A percentile compares a stretch with the other conserved stretches of the same genome.
phyloP scores from a whole-genome alignment of 2,329 filamentous ascomycete genomes.

The Fusarium multiceps region DNA sequence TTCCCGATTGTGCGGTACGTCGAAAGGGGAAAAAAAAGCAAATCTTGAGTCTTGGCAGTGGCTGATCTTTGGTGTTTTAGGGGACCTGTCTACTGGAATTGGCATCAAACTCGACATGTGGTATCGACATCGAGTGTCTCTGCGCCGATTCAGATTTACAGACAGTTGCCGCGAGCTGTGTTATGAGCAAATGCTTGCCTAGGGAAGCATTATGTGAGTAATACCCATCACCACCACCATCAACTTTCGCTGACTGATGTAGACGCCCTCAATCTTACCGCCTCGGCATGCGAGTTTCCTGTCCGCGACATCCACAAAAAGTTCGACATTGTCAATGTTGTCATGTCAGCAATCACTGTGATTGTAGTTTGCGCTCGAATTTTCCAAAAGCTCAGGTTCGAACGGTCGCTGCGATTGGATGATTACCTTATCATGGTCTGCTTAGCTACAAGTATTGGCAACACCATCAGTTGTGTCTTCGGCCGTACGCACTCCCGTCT shows the following conservation, averaged over 20 bases:
- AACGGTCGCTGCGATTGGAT: neutral
- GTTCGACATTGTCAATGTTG: neutral
- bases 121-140: slow-evolving; percentile 8
- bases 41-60: neutral
- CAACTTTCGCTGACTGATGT: neutral
- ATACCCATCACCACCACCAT: rapidly evolving
- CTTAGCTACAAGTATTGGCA: neutral
- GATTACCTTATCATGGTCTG: neutral
- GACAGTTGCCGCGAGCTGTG: neutral
- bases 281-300: slow-evolving; percentile 8
- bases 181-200: neutral
- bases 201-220: neutral
- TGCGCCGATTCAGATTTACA: slow-evolving; percentile 9
- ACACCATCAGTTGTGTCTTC: neutral
- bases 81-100: slow-evolving; percentile 6
- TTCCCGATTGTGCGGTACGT: slow-evolving; percentile 19
- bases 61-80: neutral
- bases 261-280: neutral
- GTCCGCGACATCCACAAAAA: neutral
- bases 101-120: slow-evolving; percentile 5
- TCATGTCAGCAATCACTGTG: neutral
- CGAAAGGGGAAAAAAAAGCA: rapidly evolving
- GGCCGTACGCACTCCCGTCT: neutral
- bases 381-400: slow-evolving; percentile 1
- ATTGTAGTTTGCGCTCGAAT: neutral